Conservation (phyloP, 352 stramenopile species). For the Pelagophyceae sp. region DNA sequence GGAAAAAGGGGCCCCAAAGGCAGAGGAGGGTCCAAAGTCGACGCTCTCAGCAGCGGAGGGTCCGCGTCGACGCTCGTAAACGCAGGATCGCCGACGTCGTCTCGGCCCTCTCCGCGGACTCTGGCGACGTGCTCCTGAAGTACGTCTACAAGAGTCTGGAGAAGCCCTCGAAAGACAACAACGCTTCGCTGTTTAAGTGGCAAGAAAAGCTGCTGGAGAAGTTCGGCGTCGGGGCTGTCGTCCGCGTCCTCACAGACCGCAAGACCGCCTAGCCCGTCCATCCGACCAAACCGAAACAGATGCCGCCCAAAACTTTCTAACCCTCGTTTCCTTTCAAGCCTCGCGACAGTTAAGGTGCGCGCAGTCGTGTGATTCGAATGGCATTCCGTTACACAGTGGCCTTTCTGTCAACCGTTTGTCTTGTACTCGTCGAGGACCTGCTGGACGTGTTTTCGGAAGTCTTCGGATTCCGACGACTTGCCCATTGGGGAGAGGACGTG, state of each 20-base stretch:
- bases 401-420: no score
- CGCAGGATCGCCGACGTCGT: background rate
- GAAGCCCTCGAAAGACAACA: conserved; percentile 49
- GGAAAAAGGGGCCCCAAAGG: background rate
- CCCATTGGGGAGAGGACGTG: no score
- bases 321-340: no score
- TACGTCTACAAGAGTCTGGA: conserved; percentile 69
- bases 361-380: no score
- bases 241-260: conserved; percentile 69
- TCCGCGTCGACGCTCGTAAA: background rate
- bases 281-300: no score
- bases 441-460: no score
- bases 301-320: no score
- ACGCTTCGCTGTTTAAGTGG: conserved; percentile 69
- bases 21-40: background rate
- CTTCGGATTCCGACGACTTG: no score
- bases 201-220: conserved; percentile 69
- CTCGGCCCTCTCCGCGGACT: conserved; percentile 40
- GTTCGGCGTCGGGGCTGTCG: conserved; percentile 69
- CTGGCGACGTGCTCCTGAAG: conserved; percentile 73
- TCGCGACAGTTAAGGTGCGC: no score
- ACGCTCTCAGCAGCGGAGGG: background rate
- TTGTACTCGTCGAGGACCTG: no score
- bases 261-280: conserved; percentile 72
- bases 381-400: no score